Evolutionary conservation across 345 rosid species (phyloP), one percentile per base, ranked within the genome.

Genomic region (Abelmoschus esculentus): DNA sequence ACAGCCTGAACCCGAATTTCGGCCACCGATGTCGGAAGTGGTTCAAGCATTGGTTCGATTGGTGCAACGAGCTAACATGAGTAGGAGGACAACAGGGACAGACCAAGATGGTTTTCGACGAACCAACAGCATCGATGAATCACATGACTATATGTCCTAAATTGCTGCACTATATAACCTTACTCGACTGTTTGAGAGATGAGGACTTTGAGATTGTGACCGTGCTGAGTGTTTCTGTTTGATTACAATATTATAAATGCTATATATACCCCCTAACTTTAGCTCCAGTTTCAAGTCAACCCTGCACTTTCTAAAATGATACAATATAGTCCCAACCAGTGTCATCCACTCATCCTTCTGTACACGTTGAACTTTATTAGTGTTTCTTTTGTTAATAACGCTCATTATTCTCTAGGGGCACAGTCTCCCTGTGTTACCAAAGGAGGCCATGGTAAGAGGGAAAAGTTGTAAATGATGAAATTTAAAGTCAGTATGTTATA

Each of bases 11-110:
- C 99, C 99, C 6, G 98, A 91, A 80, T 95, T 95, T 55, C 86
- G 98, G 68, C 99, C 97, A 67, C 97, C 99, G 0, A 90, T 95
- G 96, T 95, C 99, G 2, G 96, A 95, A 84, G 99, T 95, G 73
- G 99, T 95, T 71, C 89, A 91, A 69, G 96, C 97, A 22, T 84
- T 95, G 87, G 96, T 95, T 62, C 90, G 92, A 15, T 70, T 95
- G 36, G 96, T 95, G 71, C 99, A 91, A 76, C 91, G 99, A 64
- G 89, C 92, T n/a, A 95, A 91, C 80, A 88, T 95, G 99, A 95
- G 99, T 84, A 90, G 85, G 83, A 87, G 99, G 81, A 95, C 96
- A 4, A 67, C 79, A 6, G 93, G 92, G 55, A 87, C 61, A 5
- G 93, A 90, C 28, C 91, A 79, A 13, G 82, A 80, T 58, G 75